Evolutionary conservation across 2,329 filamentous ascomycete genomes (phyloP).

Genomic region (Exophiala sp.): DNA sequence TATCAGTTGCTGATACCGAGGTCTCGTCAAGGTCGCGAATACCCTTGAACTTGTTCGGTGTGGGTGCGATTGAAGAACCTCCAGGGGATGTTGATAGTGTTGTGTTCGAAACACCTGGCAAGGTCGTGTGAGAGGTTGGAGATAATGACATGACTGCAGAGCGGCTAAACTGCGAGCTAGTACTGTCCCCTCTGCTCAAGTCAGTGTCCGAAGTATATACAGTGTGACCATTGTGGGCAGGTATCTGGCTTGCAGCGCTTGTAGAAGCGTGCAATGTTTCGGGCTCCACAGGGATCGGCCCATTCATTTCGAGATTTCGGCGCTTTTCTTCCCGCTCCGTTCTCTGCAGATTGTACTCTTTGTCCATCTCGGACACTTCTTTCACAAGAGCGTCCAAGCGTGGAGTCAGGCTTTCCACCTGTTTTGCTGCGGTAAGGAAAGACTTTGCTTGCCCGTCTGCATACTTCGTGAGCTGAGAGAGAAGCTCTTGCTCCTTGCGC

Average conservation of each 20-base stretch:
- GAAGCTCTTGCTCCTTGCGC: constrained; percentile 94
- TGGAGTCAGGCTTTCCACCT: constrained; percentile 77
- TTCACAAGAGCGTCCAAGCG: constrained; percentile 81
- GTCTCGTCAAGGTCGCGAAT: constrained; percentile 88
- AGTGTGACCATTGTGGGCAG: constrained; percentile 41
- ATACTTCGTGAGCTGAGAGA: constrained; percentile 90
- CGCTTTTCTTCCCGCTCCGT: constrained; percentile 96
- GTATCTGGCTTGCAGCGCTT: constrained; percentile 33
- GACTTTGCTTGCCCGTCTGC: constrained; percentile 81
- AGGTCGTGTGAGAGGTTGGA: constrained; percentile 31
- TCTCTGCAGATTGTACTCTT: constrained; percentile 91
- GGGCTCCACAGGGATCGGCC: constrained; percentile 58
- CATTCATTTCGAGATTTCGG: constrained; percentile 76
- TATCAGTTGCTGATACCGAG: constrained; percentile 51
- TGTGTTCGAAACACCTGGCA: constrained; percentile 24
- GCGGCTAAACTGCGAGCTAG: constrained; percentile 57
- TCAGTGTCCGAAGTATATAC: constrained; percentile 60
- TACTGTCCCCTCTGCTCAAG: constrained; percentile 67
- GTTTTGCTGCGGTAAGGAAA: constrained; percentile 77
- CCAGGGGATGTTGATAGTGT: constrained; percentile 39
- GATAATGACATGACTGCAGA: constrained; percentile 38
- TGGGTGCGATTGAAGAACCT: constrained; percentile 34
- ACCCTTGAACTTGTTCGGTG: constrained; percentile 68
- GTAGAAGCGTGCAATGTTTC: constrained; percentile 58
- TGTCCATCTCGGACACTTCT: constrained; percentile 89